Base-by-base conservation (phyloP, 768 basidiomycete genomes). In the Lentinula boryana region DNA sequence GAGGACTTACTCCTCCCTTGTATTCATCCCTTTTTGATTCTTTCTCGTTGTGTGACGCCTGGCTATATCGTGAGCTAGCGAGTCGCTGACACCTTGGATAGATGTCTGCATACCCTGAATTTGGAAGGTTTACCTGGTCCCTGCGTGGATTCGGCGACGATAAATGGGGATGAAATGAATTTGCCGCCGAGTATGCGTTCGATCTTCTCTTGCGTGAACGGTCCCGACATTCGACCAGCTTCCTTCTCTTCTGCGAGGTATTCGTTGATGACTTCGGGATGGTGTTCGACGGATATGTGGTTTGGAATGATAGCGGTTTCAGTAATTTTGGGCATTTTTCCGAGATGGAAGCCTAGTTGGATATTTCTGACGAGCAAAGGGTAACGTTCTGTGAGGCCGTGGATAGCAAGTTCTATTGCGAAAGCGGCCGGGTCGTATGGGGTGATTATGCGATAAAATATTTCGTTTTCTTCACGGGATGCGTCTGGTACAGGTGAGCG, bases 401-500 rank as follows among this genome's bases (percentile, higher is more conserved):
- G 65, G 35, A 64, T 67, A 1, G n/a, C 1, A 1, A 76, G 66
- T 31, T 68, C 46, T 0, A 7, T 16, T 16, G 66, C 62, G 43
- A 77, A 76, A 5, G 70, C 69, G n/a, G 65, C 31, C 0, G 68
- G 33, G 58, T 69, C 58, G 49, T 78, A 77, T 15, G 75, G 76
- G 21, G 66, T 67, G 6, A 69, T 41, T 5, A 76, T 65, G 4
- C 63, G 61, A 4, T 64, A 36, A 31, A 69, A 74, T 8, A 75
- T 60, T 60, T 9, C 65, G 33, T 32, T 65, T n/a, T 61, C 56
- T 5, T 23, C 35, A 8, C 62, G 12, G 49, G 4, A 31, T 38
- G 60, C 7, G 59, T 5, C 36, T 41, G 18, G 55, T 56, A 31
- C 53, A 8, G 33, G 43, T 1, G 64, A 65, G 4, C 69, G 64